Evolutionary conservation across 148 eudicot genomes (phyloP).

Genomic region (Heliamphora exappendiculata): DNA sequence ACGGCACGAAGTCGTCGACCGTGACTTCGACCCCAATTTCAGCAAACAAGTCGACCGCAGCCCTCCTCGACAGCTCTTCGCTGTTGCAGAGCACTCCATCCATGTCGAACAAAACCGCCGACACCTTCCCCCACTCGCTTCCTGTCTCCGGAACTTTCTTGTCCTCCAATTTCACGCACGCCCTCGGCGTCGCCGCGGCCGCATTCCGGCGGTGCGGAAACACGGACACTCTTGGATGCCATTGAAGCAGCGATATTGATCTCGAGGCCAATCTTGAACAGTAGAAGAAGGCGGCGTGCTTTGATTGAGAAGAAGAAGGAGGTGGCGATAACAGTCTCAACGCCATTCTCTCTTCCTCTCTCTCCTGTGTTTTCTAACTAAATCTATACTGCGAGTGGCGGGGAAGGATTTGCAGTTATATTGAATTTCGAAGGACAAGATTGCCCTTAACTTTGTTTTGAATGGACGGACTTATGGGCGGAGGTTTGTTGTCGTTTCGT

Average conservation of each 20-base stretch:
- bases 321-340: conserved; percentile 17
- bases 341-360: conserved; percentile 29
- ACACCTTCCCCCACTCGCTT: conserved; percentile 71
- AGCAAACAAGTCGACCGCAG: conserved; percentile 78
- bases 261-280: conserved; percentile 10
- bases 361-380: neutral
- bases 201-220: conserved; percentile 5
- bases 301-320: conserved; percentile 13
- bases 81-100: conserved; percentile 95
- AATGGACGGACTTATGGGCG: neutral
- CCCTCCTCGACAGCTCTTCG: conserved; percentile 74
- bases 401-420: conserved; percentile 14
- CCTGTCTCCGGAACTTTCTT: conserved; percentile 18
- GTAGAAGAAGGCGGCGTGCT: conserved; percentile 16
- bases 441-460: neutral
- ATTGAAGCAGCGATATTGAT: conserved; percentile 9
- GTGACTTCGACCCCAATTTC: conserved; percentile 84
- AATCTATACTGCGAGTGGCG: conserved; percentile 19
- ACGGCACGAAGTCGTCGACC: conserved; percentile 84
- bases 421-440: neutral
- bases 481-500: neutral
- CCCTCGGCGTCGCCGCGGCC: conserved; percentile 15
- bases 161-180: conserved; percentile 47
- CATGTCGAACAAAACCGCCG: conserved; percentile 95
- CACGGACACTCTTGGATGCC: conserved; percentile 8